Evolutionary conservation across 2,329 filamentous ascomycete species (phyloP).

Genomic region (Neofusicoccum umdonicola): DNA sequence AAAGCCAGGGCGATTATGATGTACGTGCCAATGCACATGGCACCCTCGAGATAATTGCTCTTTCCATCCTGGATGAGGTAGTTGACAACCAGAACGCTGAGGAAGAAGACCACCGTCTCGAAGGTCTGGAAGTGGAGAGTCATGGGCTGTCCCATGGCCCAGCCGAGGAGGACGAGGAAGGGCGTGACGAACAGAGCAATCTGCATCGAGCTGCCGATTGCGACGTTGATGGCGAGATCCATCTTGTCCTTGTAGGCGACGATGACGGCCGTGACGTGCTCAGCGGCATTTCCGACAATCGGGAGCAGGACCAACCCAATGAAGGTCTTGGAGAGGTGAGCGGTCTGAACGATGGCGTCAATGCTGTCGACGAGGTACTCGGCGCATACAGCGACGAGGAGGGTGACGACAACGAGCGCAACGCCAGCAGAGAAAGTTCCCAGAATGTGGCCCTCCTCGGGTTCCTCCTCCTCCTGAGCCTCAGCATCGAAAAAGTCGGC

Average conservation of each 20-base stretch:
- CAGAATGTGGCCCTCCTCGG: conserved; percentile 42
- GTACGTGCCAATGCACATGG: conserved; percentile 56
- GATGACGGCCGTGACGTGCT: conserved; percentile 55
- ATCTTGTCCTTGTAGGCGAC: conserved; percentile 58
- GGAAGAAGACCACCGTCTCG: conserved; percentile 83
- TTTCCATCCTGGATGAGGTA: conserved; percentile 82
- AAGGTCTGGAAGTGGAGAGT: conserved; percentile 83
- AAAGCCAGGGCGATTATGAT: conserved; percentile 61
- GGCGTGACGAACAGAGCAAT: conserved; percentile 59
- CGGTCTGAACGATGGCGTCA: conserved; percentile 52
- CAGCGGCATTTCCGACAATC: conserved; percentile 57
- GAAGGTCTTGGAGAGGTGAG: conserved; percentile 55
- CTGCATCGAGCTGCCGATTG: conserved; percentile 54
- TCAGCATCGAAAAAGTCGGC: conserved; percentile 42
- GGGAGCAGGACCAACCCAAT: conserved; percentile 57
- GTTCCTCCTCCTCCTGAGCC: conserved; percentile 30
- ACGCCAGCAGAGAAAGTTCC: conserved; percentile 45
- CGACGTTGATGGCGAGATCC: conserved; percentile 56
- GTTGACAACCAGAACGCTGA: conserved; percentile 81
- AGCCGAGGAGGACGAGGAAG: conserved; percentile 56
- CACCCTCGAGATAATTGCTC: conserved; percentile 83
- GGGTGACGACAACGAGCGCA: conserved; percentile 47
- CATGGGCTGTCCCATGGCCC: conserved; percentile 54
- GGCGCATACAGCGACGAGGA: conserved; percentile 51
- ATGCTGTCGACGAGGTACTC: conserved; percentile 56